Conservation (phyloP, 805 yeast species). For the Wickerhamomyces bovis region DNA sequence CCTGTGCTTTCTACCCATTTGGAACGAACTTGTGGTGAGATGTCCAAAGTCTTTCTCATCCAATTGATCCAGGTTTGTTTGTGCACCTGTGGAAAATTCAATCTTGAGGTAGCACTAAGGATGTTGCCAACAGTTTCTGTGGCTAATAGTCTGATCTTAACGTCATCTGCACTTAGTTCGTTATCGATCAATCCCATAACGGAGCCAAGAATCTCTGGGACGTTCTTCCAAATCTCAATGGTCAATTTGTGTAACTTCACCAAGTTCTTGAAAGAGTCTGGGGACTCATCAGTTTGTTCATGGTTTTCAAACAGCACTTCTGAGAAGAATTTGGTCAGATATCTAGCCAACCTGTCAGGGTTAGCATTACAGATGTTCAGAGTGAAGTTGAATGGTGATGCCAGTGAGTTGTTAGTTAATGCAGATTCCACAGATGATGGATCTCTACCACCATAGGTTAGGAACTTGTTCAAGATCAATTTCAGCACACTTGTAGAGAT, state of each 20-base stretch:
- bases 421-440: constrained; percentile 13
- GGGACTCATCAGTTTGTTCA: constrained; percentile 20
- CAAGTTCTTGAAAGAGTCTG: constrained; percentile 34
- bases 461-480: constrained; percentile 58
- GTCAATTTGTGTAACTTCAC: constrained; percentile 57
- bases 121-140: constrained; percentile 70
- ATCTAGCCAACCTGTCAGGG: constrained; percentile 67
- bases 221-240: constrained; percentile 66
- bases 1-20: constrained; percentile 65
- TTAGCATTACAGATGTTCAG: constrained; percentile 63
- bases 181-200: constrained; percentile 77
- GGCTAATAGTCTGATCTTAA: constrained; percentile 55
- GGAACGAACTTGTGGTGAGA: constrained; percentile 54
- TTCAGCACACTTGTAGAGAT: constrained; percentile 58
- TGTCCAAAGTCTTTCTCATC: constrained; percentile 71
- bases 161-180: constrained; percentile 69
- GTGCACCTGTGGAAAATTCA: constrained; percentile 55
- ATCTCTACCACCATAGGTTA: constrained; percentile 25
- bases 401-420: constrained; percentile 11
- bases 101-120: constrained; percentile 40
- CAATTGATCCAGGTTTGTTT: constrained; percentile 60
- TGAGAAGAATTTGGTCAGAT: constrained; percentile 71
- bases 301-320: constrained; percentile 53
- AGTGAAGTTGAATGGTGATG: constrained; percentile 60
- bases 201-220: constrained; percentile 68